These are phyloP conservation scores for Yamadazyma triangularis DNA, from an alignment of 1,139 yeast species.

Conservation along the genomic window DNA sequence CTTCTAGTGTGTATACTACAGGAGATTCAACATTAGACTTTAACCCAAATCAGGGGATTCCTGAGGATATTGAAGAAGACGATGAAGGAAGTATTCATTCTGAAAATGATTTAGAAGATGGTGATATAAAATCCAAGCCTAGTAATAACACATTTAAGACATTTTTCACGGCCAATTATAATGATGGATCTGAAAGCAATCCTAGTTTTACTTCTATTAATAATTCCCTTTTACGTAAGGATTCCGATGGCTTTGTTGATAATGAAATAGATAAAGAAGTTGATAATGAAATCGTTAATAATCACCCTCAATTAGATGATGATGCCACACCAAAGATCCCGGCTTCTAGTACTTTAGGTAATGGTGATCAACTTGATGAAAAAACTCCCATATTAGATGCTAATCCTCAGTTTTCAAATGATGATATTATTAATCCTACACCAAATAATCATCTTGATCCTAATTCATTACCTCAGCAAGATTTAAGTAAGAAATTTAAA, in stretches of 20 bases:
- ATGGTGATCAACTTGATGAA: slow-evolving; percentile 17
- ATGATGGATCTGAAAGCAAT: slow-evolving; percentile 2
- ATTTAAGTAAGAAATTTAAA: slow-evolving; percentile 34
- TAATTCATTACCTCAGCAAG: slow-evolving; percentile 30
- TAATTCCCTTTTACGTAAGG: slow-evolving; percentile 24
- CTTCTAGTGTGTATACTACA: slow-evolving; percentile 10
- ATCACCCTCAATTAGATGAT: slow-evolving; percentile 11
- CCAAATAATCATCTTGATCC: slow-evolving; percentile 5
- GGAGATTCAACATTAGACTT: slow-evolving; percentile 6
- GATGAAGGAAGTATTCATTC: not conserved
- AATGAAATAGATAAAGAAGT: too few species aligned
- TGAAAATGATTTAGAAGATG: slow-evolving; percentile 2
- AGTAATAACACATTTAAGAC: not conserved
- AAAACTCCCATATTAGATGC: slow-evolving; percentile 26
- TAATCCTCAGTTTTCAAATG: slow-evolving; percentile 6
- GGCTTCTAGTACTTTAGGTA: slow-evolving; percentile 7
- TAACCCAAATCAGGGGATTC: not conserved
- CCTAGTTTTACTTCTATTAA: slow-evolving; percentile 35
- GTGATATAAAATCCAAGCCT: slow-evolving; percentile 1
- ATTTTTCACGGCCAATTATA: not conserved
- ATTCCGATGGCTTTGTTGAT: slow-evolving; percentile 7
- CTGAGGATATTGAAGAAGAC: slow-evolving; percentile 5
- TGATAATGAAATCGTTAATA: too few species aligned
- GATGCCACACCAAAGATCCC: slow-evolving; percentile 30
- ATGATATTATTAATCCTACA: slow-evolving; percentile 1